A percentile compares a stretch with the other conserved stretches of the same genome.
Conservation (phyloP, 306 rosid species). For the Lotus japonicus region DNA sequence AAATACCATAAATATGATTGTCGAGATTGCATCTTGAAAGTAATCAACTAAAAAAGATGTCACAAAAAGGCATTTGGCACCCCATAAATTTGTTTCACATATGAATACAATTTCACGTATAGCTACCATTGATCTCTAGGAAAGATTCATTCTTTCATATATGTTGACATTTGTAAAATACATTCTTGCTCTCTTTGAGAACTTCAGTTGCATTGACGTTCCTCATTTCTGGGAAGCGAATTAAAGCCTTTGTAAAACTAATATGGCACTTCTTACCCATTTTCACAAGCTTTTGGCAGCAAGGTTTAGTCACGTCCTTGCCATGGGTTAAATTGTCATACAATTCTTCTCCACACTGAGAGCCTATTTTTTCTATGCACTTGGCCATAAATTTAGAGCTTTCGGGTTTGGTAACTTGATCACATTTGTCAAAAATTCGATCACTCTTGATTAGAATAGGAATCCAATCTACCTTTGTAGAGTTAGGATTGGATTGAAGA, state of each 20-base stretch:
- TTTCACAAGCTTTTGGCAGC: slow-evolving; percentile 11
- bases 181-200: too few relatives aligned
- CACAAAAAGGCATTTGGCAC: too few relatives aligned
- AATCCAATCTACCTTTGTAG: background rate
- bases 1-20: too few relatives aligned
- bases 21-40: too few relatives aligned
- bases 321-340: background rate
- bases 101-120: too few relatives aligned
- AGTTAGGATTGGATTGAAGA: background rate
- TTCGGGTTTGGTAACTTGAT: background rate
- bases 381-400: background rate
- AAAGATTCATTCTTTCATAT: background rate
- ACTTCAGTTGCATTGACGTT: background rate
- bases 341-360: background rate
- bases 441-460: background rate
- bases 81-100: too few relatives aligned
- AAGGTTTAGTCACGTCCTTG: background rate
- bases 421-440: background rate
- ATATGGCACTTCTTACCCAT: background rate
- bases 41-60: too few relatives aligned
- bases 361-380: background rate
- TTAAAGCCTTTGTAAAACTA: background rate
- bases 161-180: too few relatives aligned
- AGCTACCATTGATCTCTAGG: too few relatives aligned
- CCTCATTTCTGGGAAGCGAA: slow-evolving; percentile 10